Conservation (phyloP, 208 protist genomes). For the Porcisia deanei region DNA sequence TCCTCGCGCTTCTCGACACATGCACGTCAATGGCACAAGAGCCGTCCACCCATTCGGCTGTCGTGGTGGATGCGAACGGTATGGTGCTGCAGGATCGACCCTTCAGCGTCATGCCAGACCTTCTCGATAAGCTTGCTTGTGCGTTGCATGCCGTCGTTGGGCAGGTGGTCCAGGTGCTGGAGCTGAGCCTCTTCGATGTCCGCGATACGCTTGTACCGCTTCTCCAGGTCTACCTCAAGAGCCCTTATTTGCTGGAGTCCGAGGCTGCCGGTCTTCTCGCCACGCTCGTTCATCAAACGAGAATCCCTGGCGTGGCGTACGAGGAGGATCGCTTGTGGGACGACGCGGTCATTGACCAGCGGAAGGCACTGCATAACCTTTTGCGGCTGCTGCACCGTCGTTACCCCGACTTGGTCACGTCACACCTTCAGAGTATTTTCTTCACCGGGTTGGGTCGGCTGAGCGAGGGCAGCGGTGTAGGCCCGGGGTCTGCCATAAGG, state of each 20-base stretch:
- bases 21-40: slow-evolving; percentile 17
- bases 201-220: slow-evolving; percentile 46
- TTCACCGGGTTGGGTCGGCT: slow-evolving; percentile 18
- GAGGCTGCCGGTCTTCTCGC: slow-evolving; percentile 58
- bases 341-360: slow-evolving; percentile 63
- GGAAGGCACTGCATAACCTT: slow-evolving; percentile 65
- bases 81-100: slow-evolving; percentile 32
- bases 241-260: slow-evolving; percentile 38
- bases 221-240: slow-evolving; percentile 68
- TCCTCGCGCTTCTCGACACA: slow-evolving; percentile 57
- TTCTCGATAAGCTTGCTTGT: slow-evolving; percentile 28
- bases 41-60: not conserved
- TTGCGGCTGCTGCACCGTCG: slow-evolving; percentile 62
- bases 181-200: slow-evolving; percentile 41
- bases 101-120: slow-evolving; percentile 32
- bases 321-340: slow-evolving; percentile 53
- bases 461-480: slow-evolving; percentile 6
- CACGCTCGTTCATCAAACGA: slow-evolving; percentile 49
- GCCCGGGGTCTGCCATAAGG: not conserved
- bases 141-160: slow-evolving; percentile 52
- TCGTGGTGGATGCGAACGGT: slow-evolving; percentile 21
- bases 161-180: slow-evolving; percentile 39
- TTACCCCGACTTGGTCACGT: slow-evolving; percentile 45
- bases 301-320: slow-evolving; percentile 37
- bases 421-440: slow-evolving; percentile 45